phyloP scores from a whole-genome alignment of 2,329 filamentous ascomycete species.

The Purpureocillium takamizusanense region DNA sequence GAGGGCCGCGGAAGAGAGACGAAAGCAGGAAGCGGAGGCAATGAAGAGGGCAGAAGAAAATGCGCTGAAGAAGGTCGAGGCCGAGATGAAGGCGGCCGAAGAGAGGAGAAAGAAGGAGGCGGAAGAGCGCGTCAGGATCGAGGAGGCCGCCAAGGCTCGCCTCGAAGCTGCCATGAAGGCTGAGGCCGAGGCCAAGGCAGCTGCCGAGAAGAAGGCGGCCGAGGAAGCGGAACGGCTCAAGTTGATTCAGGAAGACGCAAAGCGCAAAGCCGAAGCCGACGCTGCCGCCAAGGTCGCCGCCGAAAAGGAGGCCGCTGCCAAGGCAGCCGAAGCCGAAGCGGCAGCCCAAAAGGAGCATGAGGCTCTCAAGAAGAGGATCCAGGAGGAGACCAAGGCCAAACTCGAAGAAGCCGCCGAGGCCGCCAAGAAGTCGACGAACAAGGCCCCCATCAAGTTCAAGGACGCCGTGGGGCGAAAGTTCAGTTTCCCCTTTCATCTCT shows the following conservation, averaged over 20 bases:
- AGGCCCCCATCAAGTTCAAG: conserved; percentile 78
- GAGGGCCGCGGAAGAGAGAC: conserved; percentile 36
- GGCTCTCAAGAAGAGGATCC: conserved; percentile 50
- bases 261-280: conserved; percentile 28
- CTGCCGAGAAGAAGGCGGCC: conserved; percentile 30
- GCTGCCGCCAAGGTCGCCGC: conserved; percentile 28
- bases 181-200: conserved; percentile 29
- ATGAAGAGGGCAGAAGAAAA: conserved; percentile 26
- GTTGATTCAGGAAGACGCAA: conserved; percentile 28
- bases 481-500: conserved; percentile 81
- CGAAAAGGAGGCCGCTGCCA: conserved; percentile 30
- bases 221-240: conserved; percentile 32
- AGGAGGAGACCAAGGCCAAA: conserved; percentile 45
- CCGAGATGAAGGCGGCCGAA: conserved; percentile 32
- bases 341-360: conserved; percentile 46
- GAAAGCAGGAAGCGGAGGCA: conserved; percentile 23
- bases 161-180: conserved; percentile 33
- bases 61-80: conserved; percentile 27
- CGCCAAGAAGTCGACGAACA: conserved; percentile 45
- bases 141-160: conserved; percentile 34
- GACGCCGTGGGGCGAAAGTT: conserved; percentile 88
- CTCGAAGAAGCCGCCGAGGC: conserved; percentile 38
- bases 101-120: conserved; percentile 30
- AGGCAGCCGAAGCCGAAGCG: conserved; percentile 29
- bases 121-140: conserved; percentile 30